These are phyloP conservation scores for Amanita pseudoporphyria DNA, from an alignment of 768 basidiomycete genomes.

Conservation along the genomic window DNA sequence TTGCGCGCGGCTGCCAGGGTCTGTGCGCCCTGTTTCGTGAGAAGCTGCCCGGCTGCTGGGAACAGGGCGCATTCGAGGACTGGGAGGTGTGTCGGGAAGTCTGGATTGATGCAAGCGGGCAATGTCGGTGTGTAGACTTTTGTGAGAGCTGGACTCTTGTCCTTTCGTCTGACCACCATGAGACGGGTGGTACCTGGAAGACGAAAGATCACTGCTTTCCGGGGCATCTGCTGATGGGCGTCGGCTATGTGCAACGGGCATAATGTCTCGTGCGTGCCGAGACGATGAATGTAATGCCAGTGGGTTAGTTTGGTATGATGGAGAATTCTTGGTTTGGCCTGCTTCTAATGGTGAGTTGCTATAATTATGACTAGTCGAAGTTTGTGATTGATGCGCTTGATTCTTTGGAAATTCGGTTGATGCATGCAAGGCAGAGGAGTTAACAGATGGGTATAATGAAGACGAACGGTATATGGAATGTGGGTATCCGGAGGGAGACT, in stretches of 20 bases:
- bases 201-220: background rate
- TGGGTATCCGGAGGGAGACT: constrained; percentile 1
- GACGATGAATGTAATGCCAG: background rate
- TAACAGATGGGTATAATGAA: constrained; percentile 2
- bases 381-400: background rate
- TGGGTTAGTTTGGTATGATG: background rate
- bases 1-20: background rate
- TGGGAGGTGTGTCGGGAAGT: background rate
- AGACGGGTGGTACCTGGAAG: background rate
- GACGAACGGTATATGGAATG: constrained; percentile 4
- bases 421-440: background rate
- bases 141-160: background rate
- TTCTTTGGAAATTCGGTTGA: background rate
- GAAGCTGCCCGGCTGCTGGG: background rate
- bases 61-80: background rate
- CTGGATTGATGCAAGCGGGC: background rate
- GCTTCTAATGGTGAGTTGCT: background rate
- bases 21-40: background rate
- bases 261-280: background rate
- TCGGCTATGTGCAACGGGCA: background rate
- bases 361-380: background rate
- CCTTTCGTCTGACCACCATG: background rate
- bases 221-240: background rate
- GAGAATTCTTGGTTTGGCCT: background rate
- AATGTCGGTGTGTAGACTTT: background rate